Percentiles rank a stretch among this genome's conserved stretches.
Conservation (phyloP, 176 grass and related monocot species). For the Raddia guianensis region DNA sequence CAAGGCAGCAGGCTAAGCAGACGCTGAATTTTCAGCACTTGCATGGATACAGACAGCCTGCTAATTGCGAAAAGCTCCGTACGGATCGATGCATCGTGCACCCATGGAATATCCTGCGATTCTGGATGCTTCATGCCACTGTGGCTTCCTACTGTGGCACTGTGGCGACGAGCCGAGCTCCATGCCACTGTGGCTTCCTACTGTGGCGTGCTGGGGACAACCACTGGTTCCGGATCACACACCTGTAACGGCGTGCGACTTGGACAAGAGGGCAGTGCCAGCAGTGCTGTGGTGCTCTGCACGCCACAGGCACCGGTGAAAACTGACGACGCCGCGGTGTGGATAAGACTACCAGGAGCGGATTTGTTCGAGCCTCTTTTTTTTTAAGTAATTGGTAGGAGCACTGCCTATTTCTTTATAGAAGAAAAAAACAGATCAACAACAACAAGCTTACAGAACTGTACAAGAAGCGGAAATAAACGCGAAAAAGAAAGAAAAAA, state of each 20-base stretch:
- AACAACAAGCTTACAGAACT: too few relatives aligned
- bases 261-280: neutral
- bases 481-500: too few relatives aligned
- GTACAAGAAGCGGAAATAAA: too few relatives aligned
- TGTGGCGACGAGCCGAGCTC: constrained; percentile 25
- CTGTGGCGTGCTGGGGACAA: constrained; percentile 23
- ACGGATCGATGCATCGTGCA: neutral
- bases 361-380: too few relatives aligned
- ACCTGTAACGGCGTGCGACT: constrained; percentile 16
- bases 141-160: constrained; percentile 17
- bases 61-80: neutral
- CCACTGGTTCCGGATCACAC: constrained; percentile 16
- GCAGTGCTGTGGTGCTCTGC: neutral
- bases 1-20: neutral
- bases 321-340: neutral
- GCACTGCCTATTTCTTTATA: too few relatives aligned
- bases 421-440: too few relatives aligned
- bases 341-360: constrained; percentile 23
- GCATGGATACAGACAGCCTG: neutral
- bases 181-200: neutral
- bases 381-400: too few relatives aligned
- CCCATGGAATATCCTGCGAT: constrained; percentile 15
- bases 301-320: constrained; percentile 7
- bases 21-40: neutral
- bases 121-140: neutral